These are phyloP conservation scores for Yarrowia yakushimensis DNA, from an alignment of 805 yeast species.

Conservation along the genomic window DNA sequence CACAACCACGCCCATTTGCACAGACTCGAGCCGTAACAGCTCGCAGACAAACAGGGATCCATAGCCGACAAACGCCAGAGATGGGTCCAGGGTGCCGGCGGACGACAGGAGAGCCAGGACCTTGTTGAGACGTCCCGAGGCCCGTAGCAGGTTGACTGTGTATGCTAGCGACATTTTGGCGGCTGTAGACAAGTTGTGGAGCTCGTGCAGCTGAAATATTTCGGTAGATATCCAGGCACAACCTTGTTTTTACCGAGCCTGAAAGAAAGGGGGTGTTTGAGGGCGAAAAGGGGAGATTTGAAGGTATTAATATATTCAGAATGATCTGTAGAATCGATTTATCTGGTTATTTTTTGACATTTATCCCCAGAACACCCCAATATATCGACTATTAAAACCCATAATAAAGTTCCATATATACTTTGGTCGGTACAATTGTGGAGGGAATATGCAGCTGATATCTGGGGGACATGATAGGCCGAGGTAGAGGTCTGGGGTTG, in stretches of 20 bases:
- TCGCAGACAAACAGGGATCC: conserved; percentile 32
- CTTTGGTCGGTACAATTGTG: neutral
- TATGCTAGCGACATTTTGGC: conserved; percentile 5
- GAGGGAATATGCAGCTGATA: conserved; percentile 9
- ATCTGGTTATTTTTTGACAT: neutral
- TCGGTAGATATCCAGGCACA: conserved; percentile 19
- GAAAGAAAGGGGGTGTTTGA: neutral
- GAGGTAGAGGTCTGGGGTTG: neutral
- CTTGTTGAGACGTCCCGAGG: conserved; percentile 21
- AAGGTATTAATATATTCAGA: neutral
- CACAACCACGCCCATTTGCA: neutral
- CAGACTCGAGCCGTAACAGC: conserved; percentile 24
- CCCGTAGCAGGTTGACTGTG: conserved; percentile 22
- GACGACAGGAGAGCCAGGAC: conserved; percentile 1
- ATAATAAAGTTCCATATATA: neutral
- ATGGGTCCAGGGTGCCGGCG: conserved; percentile 29
- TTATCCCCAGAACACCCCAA: no score
- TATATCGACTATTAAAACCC: no score
- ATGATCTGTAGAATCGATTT: neutral
- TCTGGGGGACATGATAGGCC: conserved; percentile 22
- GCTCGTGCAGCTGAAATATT: conserved; percentile 4
- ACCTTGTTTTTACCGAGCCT: neutral
- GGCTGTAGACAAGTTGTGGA: neutral
- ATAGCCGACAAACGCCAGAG: conserved; percentile 35
- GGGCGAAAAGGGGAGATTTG: no score